A percentile compares a stretch with the other conserved stretches of the same genome.
Conservation (phyloP, 257 asterid species). For the Solanum commersonii region DNA sequence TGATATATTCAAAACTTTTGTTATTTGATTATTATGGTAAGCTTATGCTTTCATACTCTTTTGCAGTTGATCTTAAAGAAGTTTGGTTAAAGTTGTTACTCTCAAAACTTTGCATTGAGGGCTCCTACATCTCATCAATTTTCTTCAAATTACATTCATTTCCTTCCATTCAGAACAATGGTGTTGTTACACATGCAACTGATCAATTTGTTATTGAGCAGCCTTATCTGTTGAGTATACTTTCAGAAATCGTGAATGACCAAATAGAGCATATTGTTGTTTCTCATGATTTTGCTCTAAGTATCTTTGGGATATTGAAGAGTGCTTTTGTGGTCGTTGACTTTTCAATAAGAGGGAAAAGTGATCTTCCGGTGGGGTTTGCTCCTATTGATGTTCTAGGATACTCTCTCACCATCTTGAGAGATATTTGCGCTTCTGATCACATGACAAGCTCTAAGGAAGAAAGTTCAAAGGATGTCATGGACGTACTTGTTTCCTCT, state of each 20-base stretch:
- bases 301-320: constrained; percentile 35
- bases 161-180: constrained; percentile 1
- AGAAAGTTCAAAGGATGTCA: constrained; percentile 19
- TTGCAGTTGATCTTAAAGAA: constrained; percentile 57
- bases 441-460: constrained; percentile 7
- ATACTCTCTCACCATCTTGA: constrained; percentile 53
- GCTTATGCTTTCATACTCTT: background rate
- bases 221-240: constrained; percentile 39
- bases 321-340: constrained; percentile 27
- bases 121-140: constrained; percentile 22
- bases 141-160: constrained; percentile 35
- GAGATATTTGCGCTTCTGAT: constrained; percentile 56
- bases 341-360: constrained; percentile 29
- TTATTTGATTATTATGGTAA: background rate
- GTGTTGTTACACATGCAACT: background rate
- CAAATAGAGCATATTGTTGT: constrained; percentile 26
- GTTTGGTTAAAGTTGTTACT: constrained; percentile 61
- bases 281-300: constrained; percentile 26
- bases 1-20: background rate
- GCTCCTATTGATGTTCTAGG: constrained; percentile 57
- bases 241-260: constrained; percentile 47
- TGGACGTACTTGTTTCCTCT: constrained; percentile 31
- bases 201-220: constrained; percentile 35
- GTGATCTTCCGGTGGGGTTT: constrained; percentile 53
- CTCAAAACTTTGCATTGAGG: constrained; percentile 47